Evolutionary conservation across 2,329 filamentous ascomycete genomes (phyloP).

Genomic region (Aspergillus japonicus): DNA sequence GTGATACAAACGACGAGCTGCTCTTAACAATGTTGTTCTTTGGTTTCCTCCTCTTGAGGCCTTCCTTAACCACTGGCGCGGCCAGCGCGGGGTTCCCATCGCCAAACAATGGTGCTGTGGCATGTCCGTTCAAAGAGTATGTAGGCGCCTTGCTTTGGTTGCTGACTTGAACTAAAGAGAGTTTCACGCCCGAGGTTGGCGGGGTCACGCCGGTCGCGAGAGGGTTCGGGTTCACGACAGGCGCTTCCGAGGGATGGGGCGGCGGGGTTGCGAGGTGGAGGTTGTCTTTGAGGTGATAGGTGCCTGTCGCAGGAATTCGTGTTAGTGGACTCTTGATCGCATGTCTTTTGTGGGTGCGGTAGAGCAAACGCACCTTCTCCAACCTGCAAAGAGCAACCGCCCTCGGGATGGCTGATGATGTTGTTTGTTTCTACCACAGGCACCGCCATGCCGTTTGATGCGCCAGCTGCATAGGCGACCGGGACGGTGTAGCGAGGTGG

Average conservation of each 20-base stretch:
- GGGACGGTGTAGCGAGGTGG: slow-evolving; percentile 78
- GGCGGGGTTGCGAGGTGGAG: slow-evolving; percentile 90
- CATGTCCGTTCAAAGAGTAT: slow-evolving; percentile 50
- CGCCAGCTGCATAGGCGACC: slow-evolving; percentile 69
- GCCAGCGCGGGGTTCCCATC: slow-evolving; percentile 77
- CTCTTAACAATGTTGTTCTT: slow-evolving; percentile 99
- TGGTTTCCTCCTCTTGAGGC: slow-evolving; percentile 78
- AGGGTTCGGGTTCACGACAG: slow-evolving; percentile 82
- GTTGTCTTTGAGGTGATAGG: slow-evolving; percentile 87
- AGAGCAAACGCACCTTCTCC: slow-evolving; percentile 70
- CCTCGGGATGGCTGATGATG: slow-evolving; percentile 73
- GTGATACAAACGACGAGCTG: slow-evolving; percentile 97
- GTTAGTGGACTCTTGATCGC: slow-evolving; percentile 16
- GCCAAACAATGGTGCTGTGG: slow-evolving; percentile 68
- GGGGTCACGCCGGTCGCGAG: slow-evolving; percentile 80
- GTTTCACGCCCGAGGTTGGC: slow-evolving; percentile 78
- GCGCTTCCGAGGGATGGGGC: slow-evolving; percentile 90
- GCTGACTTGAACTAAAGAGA: slow-evolving; percentile 74
- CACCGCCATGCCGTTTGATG: slow-evolving; percentile 65
- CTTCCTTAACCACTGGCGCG: slow-evolving; percentile 62
- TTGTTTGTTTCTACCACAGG: slow-evolving; percentile 95
- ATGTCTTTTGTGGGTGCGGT: neutral
- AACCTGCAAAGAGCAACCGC: slow-evolving; percentile 85
- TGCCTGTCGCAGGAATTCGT: slow-evolving; percentile 57
- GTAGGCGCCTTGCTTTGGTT: slow-evolving; percentile 50